phyloP scores from a whole-genome alignment of 306 rosid species.

The Medicago ruthenica region DNA sequence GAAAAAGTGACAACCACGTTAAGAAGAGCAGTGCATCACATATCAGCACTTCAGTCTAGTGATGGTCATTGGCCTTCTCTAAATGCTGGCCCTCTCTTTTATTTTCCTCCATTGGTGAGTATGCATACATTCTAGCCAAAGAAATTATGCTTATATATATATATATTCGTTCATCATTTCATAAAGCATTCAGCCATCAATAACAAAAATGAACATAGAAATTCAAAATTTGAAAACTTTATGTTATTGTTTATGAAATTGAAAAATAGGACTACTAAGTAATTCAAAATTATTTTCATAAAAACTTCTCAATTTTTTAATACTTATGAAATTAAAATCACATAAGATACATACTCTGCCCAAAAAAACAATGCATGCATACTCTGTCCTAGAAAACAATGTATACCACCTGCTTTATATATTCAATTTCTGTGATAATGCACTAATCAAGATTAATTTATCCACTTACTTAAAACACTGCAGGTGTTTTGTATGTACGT shows the following conservation, averaged over 20 bases:
- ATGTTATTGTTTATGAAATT: neutral
- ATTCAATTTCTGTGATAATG: neutral
- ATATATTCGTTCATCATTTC: neutral
- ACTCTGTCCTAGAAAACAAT: neutral
- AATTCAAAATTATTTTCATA: neutral
- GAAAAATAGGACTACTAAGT: neutral
- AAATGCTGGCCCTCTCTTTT: constrained; percentile 77
- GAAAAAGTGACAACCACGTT: constrained; percentile 49
- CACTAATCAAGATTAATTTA: neutral
- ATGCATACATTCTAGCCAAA: too few species aligned
- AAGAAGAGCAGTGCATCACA: constrained; percentile 53
- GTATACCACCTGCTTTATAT: too few species aligned
- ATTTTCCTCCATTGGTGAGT: constrained; percentile 73
- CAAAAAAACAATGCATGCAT: neutral
- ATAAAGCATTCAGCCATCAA: neutral
- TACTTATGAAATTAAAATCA: too few species aligned
- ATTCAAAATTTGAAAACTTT: neutral
- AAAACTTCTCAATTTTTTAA: neutral
- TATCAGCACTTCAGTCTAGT: constrained; percentile 62
- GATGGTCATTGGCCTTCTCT: constrained; percentile 93
- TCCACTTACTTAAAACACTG: neutral
- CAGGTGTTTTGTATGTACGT: constrained; percentile 71
- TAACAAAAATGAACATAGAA: neutral
- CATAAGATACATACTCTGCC: too few species aligned
- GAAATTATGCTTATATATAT: too few species aligned